phyloP scores from a whole-genome alignment of 2,329 filamentous ascomycete genomes.

The Colletotrichum sp. region DNA sequence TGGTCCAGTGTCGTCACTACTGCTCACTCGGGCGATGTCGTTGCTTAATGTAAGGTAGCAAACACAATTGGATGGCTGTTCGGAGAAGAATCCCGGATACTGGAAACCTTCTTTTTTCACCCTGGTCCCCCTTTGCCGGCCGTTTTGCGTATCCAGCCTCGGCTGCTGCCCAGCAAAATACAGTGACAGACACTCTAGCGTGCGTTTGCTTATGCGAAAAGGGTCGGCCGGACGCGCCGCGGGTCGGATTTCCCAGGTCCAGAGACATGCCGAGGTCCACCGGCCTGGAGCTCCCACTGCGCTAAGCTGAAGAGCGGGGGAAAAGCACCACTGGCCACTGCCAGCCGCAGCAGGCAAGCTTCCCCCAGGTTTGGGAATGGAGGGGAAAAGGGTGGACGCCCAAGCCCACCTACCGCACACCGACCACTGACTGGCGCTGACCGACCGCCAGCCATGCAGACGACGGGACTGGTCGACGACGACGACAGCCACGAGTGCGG shows the following conservation, averaged over 20 bases:
- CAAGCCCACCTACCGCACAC: neutral
- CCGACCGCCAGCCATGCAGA: neutral
- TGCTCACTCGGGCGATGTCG: neutral
- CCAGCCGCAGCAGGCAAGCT: neutral
- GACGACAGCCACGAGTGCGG: neutral
- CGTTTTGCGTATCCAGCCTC: neutral
- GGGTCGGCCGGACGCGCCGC: neutral
- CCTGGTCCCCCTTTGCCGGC: neutral
- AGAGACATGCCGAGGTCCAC: slow-evolving; percentile 23
- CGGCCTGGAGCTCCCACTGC: neutral
- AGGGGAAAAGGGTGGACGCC: neutral
- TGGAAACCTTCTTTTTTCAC: neutral
- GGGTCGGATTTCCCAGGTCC: neutral
- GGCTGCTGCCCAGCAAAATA: neutral
- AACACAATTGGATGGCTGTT: too few relatives aligned
- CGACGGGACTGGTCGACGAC: neutral
- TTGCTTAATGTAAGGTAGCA: neutral
- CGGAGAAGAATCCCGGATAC: neutral
- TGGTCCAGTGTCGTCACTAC: neutral
- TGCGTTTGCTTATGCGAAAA: neutral
- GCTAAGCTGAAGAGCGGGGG: neutral
- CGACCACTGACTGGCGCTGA: neutral
- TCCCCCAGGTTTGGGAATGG: neutral
- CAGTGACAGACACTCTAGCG: neutral
- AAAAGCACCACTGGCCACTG: neutral